Percentiles rank a stretch among this genome's conserved stretches.
Evolutionary conservation across 202 grass and related monocot genomes (phyloP).

Genomic region (Carex sylvatica): DNA sequence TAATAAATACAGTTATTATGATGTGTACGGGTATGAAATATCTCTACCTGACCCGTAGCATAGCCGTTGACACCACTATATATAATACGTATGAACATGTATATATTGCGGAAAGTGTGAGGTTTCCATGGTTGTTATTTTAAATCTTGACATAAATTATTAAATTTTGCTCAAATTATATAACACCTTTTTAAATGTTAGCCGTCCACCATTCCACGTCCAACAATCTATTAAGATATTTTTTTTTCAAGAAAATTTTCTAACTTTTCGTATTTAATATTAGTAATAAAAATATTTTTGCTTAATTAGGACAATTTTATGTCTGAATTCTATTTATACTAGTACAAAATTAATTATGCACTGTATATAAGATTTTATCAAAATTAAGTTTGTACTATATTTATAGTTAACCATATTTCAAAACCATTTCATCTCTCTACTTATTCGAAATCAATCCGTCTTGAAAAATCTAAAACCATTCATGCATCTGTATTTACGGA

Average conservation of each 20-base stretch:
- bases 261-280: background rate
- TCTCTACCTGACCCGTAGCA: too few relatives aligned
- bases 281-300: background rate
- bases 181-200: background rate
- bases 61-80: too few relatives aligned
- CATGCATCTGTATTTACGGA: background rate
- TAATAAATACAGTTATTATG: too few relatives aligned
- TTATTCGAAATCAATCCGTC: background rate
- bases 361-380: too few relatives aligned
- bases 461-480: background rate
- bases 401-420: too few relatives aligned
- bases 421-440: too few relatives aligned
- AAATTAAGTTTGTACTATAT: too few relatives aligned
- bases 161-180: background rate
- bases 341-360: background rate
- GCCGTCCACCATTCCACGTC: background rate
- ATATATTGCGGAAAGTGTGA: background rate
- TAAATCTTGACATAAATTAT: background rate
- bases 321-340: background rate
- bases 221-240: background rate
- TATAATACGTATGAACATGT: background rate
- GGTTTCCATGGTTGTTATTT: background rate
- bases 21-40: too few relatives aligned
- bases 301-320: background rate
- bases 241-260: background rate